Evolutionary conservation across 2,329 filamentous ascomycete species (phyloP).

Genomic region (Colletotrichum kahawae): DNA sequence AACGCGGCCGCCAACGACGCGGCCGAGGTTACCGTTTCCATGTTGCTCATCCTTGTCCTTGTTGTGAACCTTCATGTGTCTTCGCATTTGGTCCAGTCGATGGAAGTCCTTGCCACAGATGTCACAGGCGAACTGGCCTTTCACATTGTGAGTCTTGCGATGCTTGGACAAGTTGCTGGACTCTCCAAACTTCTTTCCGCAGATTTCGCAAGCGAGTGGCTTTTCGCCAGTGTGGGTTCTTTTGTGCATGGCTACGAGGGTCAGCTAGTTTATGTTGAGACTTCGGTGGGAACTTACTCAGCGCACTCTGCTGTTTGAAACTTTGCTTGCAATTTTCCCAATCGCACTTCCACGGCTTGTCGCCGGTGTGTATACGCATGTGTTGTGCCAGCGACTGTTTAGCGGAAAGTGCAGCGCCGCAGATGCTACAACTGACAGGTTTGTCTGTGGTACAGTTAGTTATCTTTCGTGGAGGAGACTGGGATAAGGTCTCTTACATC

Average conservation of each 20-base stretch:
- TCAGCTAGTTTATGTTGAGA: slow-evolving; percentile 2
- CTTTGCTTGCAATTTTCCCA: slow-evolving; percentile 55
- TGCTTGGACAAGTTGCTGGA: slow-evolving; percentile 73
- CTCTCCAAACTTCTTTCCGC: slow-evolving; percentile 65
- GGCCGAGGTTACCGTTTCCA: background rate
- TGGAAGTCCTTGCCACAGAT: slow-evolving; percentile 64
- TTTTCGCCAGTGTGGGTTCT: slow-evolving; percentile 71
- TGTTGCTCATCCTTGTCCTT: slow-evolving; percentile 5
- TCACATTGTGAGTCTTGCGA: slow-evolving; percentile 62
- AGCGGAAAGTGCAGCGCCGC: slow-evolving; percentile 65
- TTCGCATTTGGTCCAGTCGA: slow-evolving; percentile 64
- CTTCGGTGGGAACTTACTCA: slow-evolving; percentile 52
- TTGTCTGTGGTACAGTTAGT: slow-evolving; percentile 53
- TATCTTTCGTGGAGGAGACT: slow-evolving; percentile 20
- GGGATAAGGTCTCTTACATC: slow-evolving; percentile 50
- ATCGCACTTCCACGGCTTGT: slow-evolving; percentile 66
- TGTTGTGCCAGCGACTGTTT: slow-evolving; percentile 73
- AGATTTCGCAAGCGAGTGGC: slow-evolving; percentile 63
- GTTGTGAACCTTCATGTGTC: slow-evolving; percentile 49
- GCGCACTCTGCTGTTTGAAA: slow-evolving; percentile 71
- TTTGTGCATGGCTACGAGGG: slow-evolving; percentile 64
- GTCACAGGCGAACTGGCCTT: slow-evolving; percentile 55
- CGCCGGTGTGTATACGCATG: slow-evolving; percentile 68
- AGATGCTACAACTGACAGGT: slow-evolving; percentile 61
- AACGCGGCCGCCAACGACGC: background rate